These are phyloP conservation scores for Tubosaeta sp. DNA, from an alignment of 768 basidiomycete genomes.

Conservation along the genomic window DNA sequence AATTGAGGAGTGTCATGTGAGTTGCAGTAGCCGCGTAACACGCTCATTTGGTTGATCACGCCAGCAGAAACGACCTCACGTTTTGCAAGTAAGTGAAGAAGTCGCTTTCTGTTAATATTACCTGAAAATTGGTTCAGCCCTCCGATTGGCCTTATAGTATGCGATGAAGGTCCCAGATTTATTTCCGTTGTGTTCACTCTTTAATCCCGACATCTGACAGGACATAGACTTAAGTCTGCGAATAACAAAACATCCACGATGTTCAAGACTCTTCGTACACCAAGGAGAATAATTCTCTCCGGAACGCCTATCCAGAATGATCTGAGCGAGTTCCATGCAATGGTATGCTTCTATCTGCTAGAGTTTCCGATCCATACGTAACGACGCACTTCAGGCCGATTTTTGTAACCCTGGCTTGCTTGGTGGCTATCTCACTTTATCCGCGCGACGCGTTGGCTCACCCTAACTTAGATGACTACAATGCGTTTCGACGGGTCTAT, in stretches of 20 bases:
- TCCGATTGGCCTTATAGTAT: constrained; percentile 88
- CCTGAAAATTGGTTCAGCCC: constrained; percentile 47
- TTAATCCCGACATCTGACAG: constrained; percentile 34
- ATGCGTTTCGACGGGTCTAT: constrained; percentile 74
- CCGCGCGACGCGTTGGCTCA: background rate
- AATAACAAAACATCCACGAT: constrained; percentile 86
- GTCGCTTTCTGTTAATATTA: background rate
- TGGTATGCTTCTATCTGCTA: constrained; percentile 54
- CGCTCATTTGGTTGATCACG: constrained; percentile 1
- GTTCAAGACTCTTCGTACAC: constrained; percentile 74
- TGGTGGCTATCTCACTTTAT: constrained; percentile 39
- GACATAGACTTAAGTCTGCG: constrained; percentile 89
- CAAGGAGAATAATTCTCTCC: constrained; percentile 81
- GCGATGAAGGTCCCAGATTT: constrained; percentile 74
- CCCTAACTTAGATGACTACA: constrained; percentile 58
- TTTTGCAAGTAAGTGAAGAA: constrained; percentile 54
- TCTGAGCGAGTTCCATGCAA: constrained; percentile 90
- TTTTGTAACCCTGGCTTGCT: constrained; percentile 94
- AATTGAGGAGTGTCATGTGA: constrained; percentile 78
- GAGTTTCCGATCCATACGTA: background rate
- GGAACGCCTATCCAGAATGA: constrained; percentile 99
- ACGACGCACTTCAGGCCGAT: constrained; percentile 53
- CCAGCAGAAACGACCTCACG: constrained; percentile 47
- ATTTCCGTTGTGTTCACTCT: background rate
- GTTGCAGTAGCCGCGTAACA: constrained; percentile 18